Base-by-base conservation (phyloP, 495 filamentous ascomycete genomes). In the Lasiosphaeris hirsuta region DNA sequence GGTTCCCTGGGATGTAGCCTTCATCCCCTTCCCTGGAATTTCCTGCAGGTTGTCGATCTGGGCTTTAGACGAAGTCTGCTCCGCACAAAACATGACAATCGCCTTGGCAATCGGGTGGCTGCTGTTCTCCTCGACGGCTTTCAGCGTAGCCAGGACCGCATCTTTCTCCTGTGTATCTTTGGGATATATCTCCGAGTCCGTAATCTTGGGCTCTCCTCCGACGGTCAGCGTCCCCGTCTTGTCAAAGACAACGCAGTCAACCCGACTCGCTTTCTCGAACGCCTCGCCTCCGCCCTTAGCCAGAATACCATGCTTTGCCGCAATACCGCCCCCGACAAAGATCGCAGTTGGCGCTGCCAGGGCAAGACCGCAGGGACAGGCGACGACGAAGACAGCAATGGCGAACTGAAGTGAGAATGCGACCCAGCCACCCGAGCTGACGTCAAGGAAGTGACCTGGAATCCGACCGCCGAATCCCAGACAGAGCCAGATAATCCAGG, bases 201-300 rank as follows among this genome's bases (percentile, higher is more conserved):
- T 89, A 19, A 97, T 86, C 8, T 73, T 85, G 0, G 92, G 84
- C 52, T 91, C 86, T 36, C 89, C 90, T 37, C 93, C 93, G 62
- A 89, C 75, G 0, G 93, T 97, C 47, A 97, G 73, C 1, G 93
- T 97, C 0, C 93, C 93, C 0, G 93, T 97, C 76, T 97, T 97
- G 75, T 97, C 93, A 63, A 97, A 97, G 11, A 97, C 90, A 17
- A 97, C 84, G 53, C 85, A 86, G 67, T 95, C 89, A 7, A 97
- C 78, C 4, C 79, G 79, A 60, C 90, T 95, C 10, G 94, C 92
- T 74, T 95, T 92, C 70, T 97, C 90, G 64, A 97, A 97, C 1
- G 94, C 93, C 65, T 96, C 90, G 19, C 93, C 94, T 14, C 93
- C 93, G n/a, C 93, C 93, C 69, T 94, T 93, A 57, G 92, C 93